Evolutionary conservation across 768 basidiomycete genomes (phyloP).

Genomic region (Leucosporidium creatinivorum): DNA sequence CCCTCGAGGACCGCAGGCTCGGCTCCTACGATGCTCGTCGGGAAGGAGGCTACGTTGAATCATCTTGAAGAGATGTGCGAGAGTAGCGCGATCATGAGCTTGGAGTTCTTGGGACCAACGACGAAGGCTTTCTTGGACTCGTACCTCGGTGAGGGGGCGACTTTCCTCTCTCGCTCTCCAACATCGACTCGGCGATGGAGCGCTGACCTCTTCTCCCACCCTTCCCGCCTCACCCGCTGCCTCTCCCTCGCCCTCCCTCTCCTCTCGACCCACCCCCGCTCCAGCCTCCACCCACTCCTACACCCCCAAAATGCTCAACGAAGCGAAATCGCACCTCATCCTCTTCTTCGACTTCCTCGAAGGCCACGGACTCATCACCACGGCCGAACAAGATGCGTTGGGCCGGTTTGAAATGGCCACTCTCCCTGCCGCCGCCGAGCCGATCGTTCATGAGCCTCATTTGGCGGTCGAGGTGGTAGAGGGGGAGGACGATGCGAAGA

Average conservation of each 20-base stretch:
- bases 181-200: too few relatives aligned
- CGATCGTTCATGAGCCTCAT: background rate
- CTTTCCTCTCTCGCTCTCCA: too few relatives aligned
- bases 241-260: background rate
- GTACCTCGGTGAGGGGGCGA: slow-evolving; percentile 10
- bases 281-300: background rate
- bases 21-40: background rate
- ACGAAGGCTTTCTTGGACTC: background rate
- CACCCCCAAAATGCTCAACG: background rate
- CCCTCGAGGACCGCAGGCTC: background rate
- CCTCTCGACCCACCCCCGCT: background rate
- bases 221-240: background rate
- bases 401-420: background rate
- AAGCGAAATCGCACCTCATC: background rate
- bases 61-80: background rate
- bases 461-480: background rate
- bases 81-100: background rate
- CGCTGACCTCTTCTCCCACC: background rate
- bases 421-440: background rate
- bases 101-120: background rate
- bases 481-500: background rate
- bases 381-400: background rate
- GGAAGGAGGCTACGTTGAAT: background rate
- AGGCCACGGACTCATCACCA: slow-evolving; percentile 11
- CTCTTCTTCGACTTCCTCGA: slow-evolving; percentile 24